Conservation (phyloP, 306 rosid species). For the Lathyrus aphaca region DNA sequence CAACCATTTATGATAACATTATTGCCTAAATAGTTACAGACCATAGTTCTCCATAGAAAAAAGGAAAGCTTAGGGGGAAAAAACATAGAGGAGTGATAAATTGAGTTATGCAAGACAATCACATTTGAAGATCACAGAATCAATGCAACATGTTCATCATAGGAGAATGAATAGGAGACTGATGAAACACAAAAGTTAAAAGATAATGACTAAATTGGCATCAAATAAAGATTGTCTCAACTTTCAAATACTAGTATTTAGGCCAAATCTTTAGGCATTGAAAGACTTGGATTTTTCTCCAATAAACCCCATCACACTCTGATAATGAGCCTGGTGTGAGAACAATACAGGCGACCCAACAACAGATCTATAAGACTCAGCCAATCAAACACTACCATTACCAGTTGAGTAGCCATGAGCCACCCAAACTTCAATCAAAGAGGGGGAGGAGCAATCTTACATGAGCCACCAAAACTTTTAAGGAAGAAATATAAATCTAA, state of each 20-base stretch:
- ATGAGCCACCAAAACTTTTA: slow-evolving; percentile 7
- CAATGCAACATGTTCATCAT: slow-evolving; percentile 3
- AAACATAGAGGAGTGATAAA: neutral
- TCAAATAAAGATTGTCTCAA: slow-evolving; percentile 20
- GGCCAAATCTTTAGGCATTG: neutral
- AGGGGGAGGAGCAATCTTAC: neutral
- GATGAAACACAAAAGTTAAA: slow-evolving; percentile 2
- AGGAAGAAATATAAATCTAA: slow-evolving; percentile 28
- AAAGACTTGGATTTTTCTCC: neutral
- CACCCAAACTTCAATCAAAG: slow-evolving; percentile 23
- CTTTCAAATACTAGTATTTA: neutral
- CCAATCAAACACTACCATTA: slow-evolving; percentile 18
- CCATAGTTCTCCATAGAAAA: slow-evolving; percentile 22
- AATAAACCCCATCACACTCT: neutral
- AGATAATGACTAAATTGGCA: slow-evolving; percentile 15
- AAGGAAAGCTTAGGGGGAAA: neutral
- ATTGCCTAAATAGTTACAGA: slow-evolving; percentile 25
- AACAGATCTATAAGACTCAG: neutral
- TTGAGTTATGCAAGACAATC: slow-evolving; percentile 2
- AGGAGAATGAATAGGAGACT: slow-evolving; percentile 6
- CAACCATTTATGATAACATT: neutral
- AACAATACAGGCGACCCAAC: no score
- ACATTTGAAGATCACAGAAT: slow-evolving; percentile 9
- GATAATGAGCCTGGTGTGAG: neutral
- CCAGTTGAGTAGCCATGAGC: slow-evolving; percentile 1